Base-by-base conservation (phyloP, 2,329 filamentous ascomycete genomes). In the Elsinoe necatrix region DNA sequence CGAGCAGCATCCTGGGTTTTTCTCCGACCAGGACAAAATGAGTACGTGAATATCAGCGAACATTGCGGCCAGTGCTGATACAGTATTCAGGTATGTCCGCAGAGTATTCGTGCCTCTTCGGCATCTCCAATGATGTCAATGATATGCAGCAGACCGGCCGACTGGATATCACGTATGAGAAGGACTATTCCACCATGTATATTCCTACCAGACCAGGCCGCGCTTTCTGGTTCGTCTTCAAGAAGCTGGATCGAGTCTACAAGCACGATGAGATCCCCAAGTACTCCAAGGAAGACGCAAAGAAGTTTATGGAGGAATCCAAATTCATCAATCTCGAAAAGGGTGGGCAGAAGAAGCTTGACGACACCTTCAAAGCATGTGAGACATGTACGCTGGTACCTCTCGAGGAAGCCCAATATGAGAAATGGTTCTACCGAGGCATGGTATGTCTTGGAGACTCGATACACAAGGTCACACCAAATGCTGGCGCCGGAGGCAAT, bases 211-310 rank as follows among this genome's bases (percentile, higher is more conserved):
- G 69, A 1, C 59, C 65, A 1, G 56, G 63, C 4, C 60, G 66
- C 1, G 57, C 69, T 0, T 74, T 70, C 62, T 72, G 69, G 68
- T 73, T 73, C 48, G 57, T 71, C 11, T 70, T 70, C 27, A 60
- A 65, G 21, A 65, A 65, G 48, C 58, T 69, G 1, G 61, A 65
- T 1, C 61, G 69, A 31, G 57, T 63, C 2, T 66, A 63, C 16
- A 65, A 65, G 43, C 65, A 66, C 1, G 62, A 64, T 3, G 64
- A 70, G 4, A 71, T 71, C 14, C 70, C 69, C 0, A 61, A 55
- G 5, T 73, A 65, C 60, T 67, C 67, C 2, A 63, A 64, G 27
- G 63, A 68, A 20, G 69, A 73, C 45, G 67, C 70, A 45, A 61
- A 60, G 1, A 12, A 56, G 3, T 64, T 71, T 12, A 64, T 62